phyloP scores from a whole-genome alignment of 106 monocot species.

The Dactylorhiza incarnata region DNA sequence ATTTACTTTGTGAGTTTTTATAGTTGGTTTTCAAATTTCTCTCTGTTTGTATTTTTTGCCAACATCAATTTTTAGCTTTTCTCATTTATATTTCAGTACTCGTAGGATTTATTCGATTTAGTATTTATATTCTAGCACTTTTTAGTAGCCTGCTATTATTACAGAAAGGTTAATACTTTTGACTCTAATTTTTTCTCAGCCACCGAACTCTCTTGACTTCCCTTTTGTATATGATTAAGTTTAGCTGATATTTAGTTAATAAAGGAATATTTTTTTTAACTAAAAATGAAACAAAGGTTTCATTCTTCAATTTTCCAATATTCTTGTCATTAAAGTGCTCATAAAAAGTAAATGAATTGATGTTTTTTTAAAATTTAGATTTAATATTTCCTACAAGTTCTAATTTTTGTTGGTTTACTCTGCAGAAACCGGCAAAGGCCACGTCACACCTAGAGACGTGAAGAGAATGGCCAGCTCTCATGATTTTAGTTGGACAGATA shows the following conservation, averaged over 20 bases:
- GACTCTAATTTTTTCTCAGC: too few species aligned
- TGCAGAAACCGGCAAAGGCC: conserved; percentile 66
- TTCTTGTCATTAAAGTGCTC: not conserved
- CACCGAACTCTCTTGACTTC: not conserved
- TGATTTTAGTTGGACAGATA: conserved; percentile 79
- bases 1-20: too few species aligned
- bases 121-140: too few species aligned
- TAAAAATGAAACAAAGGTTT: not conserved
- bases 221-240: not conserved
- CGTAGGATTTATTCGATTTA: too few species aligned
- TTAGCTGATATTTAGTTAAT: too few species aligned
- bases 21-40: too few species aligned
- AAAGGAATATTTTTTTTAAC: not conserved
- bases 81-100: too few species aligned
- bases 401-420: conserved; percentile 1
- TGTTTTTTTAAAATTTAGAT: not conserved
- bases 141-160: too few species aligned
- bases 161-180: too few species aligned
- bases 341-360: not conserved
- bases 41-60: too few species aligned
- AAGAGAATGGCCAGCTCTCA: conserved; percentile 53
- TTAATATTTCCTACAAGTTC: not conserved
- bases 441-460: conserved; percentile 52
- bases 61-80: too few species aligned
- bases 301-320: not conserved